A percentile compares a stretch with the other conserved stretches of the same genome.
Conservation (phyloP, 2,329 filamentous ascomycete genomes). For the Aspergillus sp. region DNA sequence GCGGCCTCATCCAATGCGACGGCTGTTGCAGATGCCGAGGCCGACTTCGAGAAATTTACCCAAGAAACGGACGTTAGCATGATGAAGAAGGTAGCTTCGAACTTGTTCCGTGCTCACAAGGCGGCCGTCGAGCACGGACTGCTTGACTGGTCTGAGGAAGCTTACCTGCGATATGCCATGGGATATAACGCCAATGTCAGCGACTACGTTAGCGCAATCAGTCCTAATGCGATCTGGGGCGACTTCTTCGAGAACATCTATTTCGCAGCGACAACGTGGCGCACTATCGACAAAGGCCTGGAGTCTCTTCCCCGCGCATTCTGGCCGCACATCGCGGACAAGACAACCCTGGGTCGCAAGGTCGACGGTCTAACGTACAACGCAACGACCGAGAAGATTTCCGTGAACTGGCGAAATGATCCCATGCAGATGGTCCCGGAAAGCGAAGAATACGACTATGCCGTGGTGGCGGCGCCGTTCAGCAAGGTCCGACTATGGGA, state of each 20-base stretch:
- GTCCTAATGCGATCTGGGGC: constrained; percentile 49
- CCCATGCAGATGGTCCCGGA: constrained; percentile 42
- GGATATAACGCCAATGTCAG: constrained; percentile 55
- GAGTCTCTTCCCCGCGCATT: constrained; percentile 63
- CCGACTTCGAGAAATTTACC: constrained; percentile 39
- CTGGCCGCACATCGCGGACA: constrained; percentile 58
- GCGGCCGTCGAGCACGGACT: constrained; percentile 54
- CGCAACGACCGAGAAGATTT: constrained; percentile 52
- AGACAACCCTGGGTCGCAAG: constrained; percentile 56
- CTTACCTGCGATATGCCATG: constrained; percentile 61
- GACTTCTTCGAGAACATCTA: constrained; percentile 59
- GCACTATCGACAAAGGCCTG: constrained; percentile 64
- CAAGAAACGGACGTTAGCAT: constrained; percentile 22
- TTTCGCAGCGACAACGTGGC: constrained; percentile 60
- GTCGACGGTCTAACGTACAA: constrained; percentile 59
- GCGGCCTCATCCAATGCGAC: constrained; percentile 35
- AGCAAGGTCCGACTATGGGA: constrained; percentile 63
- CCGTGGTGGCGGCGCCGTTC: constrained; percentile 65
- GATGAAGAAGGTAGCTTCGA: constrained; percentile 30
- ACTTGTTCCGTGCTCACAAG: constrained; percentile 54
- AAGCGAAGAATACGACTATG: constrained; percentile 62
- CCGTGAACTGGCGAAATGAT: constrained; percentile 55
- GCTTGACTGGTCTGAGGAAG: constrained; percentile 65
- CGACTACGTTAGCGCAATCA: constrained; percentile 51
- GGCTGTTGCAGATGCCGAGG: constrained; percentile 38